Percentiles rank a stretch among this genome's conserved stretches.
These are phyloP conservation scores for Saccharomyces hybrid DNA, from an alignment of 1,139 yeast species.

Conservation along the genomic window DNA sequence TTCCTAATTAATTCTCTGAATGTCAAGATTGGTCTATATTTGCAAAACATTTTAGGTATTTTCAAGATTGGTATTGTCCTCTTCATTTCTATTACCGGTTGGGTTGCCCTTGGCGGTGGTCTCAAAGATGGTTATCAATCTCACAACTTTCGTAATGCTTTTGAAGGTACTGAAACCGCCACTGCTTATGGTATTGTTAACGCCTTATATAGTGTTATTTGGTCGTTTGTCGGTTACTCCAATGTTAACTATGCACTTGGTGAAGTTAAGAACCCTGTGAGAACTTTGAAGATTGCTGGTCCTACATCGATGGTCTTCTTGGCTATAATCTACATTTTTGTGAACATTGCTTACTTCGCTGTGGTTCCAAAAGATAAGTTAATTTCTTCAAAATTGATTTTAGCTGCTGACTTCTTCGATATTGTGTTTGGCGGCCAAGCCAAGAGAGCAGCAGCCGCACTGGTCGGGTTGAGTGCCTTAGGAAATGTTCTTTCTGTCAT, in stretches of 20 bases:
- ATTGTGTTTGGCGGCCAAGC: conserved; percentile 63
- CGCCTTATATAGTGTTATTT: conserved; percentile 70
- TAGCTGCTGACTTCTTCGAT: conserved; percentile 68
- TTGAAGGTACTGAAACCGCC: conserved; percentile 48
- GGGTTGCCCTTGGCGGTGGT: conserved; percentile 76
- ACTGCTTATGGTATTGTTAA: conserved; percentile 70
- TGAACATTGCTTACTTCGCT: conserved; percentile 64
- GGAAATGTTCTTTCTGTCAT: conserved; percentile 76
- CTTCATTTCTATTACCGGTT: conserved; percentile 66
- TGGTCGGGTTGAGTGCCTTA: conserved; percentile 65
- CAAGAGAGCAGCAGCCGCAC: conserved; percentile 60
- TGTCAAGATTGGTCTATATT: conserved; percentile 56
- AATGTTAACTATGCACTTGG: conserved; percentile 79
- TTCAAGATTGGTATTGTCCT: conserved; percentile 64
- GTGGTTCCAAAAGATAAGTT: conserved; percentile 63
- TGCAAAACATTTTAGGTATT: conserved; percentile 62
- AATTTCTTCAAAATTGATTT: conserved; percentile 53
- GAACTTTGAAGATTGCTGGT: conserved; percentile 62
- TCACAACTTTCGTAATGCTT: conserved; percentile 58
- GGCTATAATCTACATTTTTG: conserved; percentile 57
- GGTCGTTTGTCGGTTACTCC: conserved; percentile 70
- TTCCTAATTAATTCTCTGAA: conserved; percentile 56
- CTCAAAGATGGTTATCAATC: conserved; percentile 42
- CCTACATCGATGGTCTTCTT: conserved; percentile 58
- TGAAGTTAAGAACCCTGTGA: conserved; percentile 64